Evolutionary conservation across 768 basidiomycete species (phyloP), one percentile per base, ranked within the genome.

Genomic region (Leccinum barrowsii): DNA sequence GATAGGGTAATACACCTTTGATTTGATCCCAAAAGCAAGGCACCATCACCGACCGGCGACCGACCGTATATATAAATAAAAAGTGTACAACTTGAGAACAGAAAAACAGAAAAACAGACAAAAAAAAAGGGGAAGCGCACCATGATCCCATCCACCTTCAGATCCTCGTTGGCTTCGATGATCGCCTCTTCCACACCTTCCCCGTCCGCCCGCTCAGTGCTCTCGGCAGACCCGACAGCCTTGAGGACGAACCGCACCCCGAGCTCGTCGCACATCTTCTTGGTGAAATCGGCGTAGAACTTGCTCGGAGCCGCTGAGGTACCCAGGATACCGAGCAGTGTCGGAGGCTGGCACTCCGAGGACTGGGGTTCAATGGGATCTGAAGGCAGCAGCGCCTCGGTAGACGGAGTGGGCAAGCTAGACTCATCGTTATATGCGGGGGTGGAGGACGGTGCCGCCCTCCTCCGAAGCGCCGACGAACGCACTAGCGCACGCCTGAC

Each of bases 121-220:
- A 26, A 26, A 28, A 28, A 42, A 19, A 19, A 19, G 11, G 11
- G 11, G 22, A 15, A 28, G 65, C 83, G 60, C 63, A 95, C 97
- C 95, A 98, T 97, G 68, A 99, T 94, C 8, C 96, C 96, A 74
- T 96, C 85, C 10, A 96, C 84, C 56, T 77, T 79, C 13, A 78
- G 76, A 67, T 98, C 94, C 60, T 90, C 89, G 68, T 99, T 99
- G 7, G 95, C 94, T 67, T 94, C 91, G 32, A 98, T 87, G 64
- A 98, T 96, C 7, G 91, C 95, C 72, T 96, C 92, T 72, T 99
- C 97, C 7, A 94, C 94, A 11, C 92, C 94, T 30, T 94, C 92
- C 1, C 92, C 92, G 48, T 91, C 89, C 0, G 78, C 83, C 15
- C 57, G 57, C 22, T 76, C 76, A 57, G 63, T 21, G 69, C 71